Percentiles rank a stretch among this genome's conserved stretches.
phyloP scores from a whole-genome alignment of 2,329 filamentous ascomycete species.

The Exserohilum turcica region DNA sequence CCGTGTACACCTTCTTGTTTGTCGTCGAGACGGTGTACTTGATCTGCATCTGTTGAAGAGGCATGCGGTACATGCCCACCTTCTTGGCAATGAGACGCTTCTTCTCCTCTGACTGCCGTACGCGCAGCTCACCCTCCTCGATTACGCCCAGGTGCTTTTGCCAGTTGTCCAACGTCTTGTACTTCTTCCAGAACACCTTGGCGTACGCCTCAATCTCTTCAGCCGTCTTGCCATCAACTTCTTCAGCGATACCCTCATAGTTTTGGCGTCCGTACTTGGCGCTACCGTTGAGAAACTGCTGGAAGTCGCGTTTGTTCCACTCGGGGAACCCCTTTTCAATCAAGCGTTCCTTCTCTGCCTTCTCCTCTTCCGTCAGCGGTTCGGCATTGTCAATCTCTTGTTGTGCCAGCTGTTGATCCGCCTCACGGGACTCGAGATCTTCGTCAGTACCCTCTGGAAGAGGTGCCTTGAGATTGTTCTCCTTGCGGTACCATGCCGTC shows the following conservation, averaged over 20 bases:
- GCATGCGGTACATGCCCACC: conserved; percentile 95
- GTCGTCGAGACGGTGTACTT: conserved; percentile 99
- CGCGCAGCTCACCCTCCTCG: conserved; percentile 89
- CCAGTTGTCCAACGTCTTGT: conserved; percentile 87
- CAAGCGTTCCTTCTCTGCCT: conserved; percentile 81
- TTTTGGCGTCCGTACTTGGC: conserved; percentile 89
- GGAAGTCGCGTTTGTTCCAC: conserved; percentile 97
- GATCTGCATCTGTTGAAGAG: conserved; percentile 95
- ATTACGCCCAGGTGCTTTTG: conserved; percentile 87
- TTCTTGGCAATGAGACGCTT: conserved; percentile 93
- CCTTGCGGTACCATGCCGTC: conserved; percentile 93
- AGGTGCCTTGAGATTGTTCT: conserved; percentile 93
- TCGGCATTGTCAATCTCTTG: conserved; percentile 91
- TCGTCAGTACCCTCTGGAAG: conserved; percentile 87
- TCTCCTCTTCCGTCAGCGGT: conserved; percentile 85
- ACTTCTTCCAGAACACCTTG: conserved; percentile 95
- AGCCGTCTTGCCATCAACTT: conserved; percentile 87
- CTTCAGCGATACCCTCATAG: conserved; percentile 81
- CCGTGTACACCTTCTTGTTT: conserved; percentile 99
- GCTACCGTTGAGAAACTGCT: conserved; percentile 95
- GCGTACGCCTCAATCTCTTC: conserved; percentile 89
- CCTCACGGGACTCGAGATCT: conserved; percentile 82
- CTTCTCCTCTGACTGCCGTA: conserved; percentile 87
- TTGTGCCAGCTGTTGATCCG: conserved; percentile 85
- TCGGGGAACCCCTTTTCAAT: conserved; percentile 85